Evolutionary conservation across 1,284 basidiomycete genomes (phyloP).

Genomic region (Chondrostereum purpureum): DNA sequence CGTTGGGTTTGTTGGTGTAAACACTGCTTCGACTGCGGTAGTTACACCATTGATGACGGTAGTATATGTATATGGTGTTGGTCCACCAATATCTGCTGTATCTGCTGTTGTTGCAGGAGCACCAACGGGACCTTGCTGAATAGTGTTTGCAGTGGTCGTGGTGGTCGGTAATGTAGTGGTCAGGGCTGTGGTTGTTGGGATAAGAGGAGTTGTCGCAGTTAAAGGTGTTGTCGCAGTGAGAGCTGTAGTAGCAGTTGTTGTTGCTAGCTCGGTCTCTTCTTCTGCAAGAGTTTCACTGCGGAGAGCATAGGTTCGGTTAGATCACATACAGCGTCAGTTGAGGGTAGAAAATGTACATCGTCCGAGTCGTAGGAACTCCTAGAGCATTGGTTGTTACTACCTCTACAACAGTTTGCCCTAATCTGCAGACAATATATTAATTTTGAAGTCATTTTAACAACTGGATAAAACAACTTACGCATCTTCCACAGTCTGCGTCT

Average conservation of each 20-base stretch:
- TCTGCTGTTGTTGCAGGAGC: conserved; percentile 37
- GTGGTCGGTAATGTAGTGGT: conserved; percentile 22
- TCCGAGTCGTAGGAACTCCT: conserved; percentile 37
- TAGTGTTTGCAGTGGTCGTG: conserved; percentile 15
- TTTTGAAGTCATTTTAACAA: no score
- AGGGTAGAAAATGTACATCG: conserved; percentile 33
- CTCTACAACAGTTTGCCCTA: conserved; percentile 49
- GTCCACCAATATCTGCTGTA: conserved; percentile 30
- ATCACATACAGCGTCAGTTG: not conserved
- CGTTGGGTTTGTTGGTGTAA: conserved; percentile 48
- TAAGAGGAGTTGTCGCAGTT: conserved; percentile 13
- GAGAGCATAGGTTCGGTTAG: conserved; percentile 8
- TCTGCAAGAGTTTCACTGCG: conserved; percentile 16
- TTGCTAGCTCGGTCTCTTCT: no score
- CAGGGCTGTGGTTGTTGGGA: conserved; percentile 16
- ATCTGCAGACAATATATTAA: conserved; percentile 25
- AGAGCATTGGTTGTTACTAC: conserved; percentile 37
- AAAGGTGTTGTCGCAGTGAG: conserved; percentile 19
- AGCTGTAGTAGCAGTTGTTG: conserved; percentile 17
- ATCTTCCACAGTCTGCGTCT: conserved; percentile 40
- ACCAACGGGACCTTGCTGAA: conserved; percentile 53
- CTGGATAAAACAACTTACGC: conserved; percentile 27
- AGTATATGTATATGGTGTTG: conserved; percentile 52
- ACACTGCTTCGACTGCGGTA: conserved; percentile 37
- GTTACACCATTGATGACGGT: conserved; percentile 51